Base-by-base conservation (phyloP, 2,329 filamentous ascomycete genomes). In the Fusarium anguioides region DNA sequence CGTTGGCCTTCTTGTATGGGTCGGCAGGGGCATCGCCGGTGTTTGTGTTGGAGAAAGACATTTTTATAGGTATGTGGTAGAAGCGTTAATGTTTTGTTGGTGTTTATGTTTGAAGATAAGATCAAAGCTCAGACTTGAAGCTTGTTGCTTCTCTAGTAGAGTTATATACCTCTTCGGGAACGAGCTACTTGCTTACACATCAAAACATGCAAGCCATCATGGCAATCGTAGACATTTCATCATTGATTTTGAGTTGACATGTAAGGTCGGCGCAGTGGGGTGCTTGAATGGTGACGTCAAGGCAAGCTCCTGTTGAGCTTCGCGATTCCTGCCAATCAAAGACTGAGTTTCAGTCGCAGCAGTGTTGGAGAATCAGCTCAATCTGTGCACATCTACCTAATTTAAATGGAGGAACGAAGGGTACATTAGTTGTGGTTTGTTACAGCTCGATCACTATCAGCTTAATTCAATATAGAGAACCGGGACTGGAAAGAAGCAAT, bases 1-100 rank as follows among this genome's bases (percentile, higher is more conserved):
- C 85, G 58, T 88, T 82, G 80, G 92, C 94, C 80, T 89, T 87
- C 75, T 88, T 93, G 83, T 96, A 97, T 3, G 92, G 92, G 79
- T 96, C 91, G 51, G 83, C 87, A 39, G 87, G 81, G 79, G 90
- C 87, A 78, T 80, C 81, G 74, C 87, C 88, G 39, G 87, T 87
- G 66, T 83, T 78, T 36, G 88, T 79, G 77, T 90, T 91, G 76
- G 77, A 77, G 73, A 74, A 77, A 72, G 68, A 80, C 80, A 72
- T 88, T 39, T 60, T 69, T 50, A 24, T 44, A 36, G 40, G 17
- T 41, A 26, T 49, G 36, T 29, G 21, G 36, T 47, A 35, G 35
- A 27, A 33, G 18, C 40, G 39, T 45, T 52, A 14, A 20, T 55
- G 44, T 21, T 37, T 57, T 59, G 39, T 51, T 56, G 35, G 45